phyloP scores from a whole-genome alignment of 2,329 filamentous ascomycete species.

The Berkeleyomyces rouxiae region DNA sequence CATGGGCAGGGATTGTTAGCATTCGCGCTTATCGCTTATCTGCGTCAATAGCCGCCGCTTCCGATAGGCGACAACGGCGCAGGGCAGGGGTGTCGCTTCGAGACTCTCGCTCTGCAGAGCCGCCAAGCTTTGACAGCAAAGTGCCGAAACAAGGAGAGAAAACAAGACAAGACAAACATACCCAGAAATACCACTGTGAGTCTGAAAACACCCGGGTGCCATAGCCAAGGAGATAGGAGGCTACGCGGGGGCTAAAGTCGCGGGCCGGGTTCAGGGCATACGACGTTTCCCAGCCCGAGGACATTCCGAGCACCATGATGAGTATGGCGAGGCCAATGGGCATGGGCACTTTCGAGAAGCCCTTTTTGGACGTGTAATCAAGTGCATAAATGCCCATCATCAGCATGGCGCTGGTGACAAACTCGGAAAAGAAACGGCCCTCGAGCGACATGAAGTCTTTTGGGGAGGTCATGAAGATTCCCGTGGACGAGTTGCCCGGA shows the following conservation, averaged over 20 bases:
- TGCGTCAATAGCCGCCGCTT: neutral
- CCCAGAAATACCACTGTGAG: constrained; percentile 58
- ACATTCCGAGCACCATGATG: constrained; percentile 58
- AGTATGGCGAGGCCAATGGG: constrained; percentile 53
- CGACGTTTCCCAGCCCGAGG: constrained; percentile 61
- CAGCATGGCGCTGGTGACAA: constrained; percentile 48
- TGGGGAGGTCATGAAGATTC: constrained; percentile 60
- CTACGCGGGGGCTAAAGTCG: constrained; percentile 53
- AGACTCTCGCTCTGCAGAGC: neutral
- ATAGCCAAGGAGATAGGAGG: constrained; percentile 52
- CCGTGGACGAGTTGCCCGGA: constrained; percentile 43
- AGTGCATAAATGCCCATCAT: constrained; percentile 60
- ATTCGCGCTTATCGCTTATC: neutral
- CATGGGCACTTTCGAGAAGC: constrained; percentile 33
- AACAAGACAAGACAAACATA: constrained; percentile 9
- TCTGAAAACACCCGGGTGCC: constrained; percentile 49
- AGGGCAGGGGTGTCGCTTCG: neutral
- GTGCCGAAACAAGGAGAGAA: constrained; percentile 6
- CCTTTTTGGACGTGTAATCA: constrained; percentile 35
- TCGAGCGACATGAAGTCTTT: constrained; percentile 49
- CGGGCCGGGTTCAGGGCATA: constrained; percentile 60
- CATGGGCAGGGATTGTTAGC: constrained; percentile 1
- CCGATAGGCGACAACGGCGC: neutral
- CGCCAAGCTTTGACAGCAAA: constrained; percentile 1
- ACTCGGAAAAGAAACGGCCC: constrained; percentile 56